These are phyloP conservation scores for Aspergillus unguis DNA, from an alignment of 2,329 filamentous ascomycete genomes.

Conservation along the genomic window DNA sequence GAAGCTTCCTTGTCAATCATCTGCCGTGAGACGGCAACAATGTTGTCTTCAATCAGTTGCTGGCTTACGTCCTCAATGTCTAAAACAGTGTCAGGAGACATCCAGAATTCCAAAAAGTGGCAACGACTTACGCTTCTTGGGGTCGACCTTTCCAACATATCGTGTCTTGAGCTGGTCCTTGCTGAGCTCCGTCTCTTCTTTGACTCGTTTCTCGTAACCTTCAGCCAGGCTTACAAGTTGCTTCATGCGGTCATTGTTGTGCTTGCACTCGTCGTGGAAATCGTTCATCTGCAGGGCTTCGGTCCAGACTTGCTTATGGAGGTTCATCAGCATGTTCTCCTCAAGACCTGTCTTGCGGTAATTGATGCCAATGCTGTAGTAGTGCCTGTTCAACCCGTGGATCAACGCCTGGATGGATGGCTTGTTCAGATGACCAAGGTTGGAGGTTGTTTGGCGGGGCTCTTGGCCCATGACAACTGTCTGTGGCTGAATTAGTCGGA, in stretches of 20 bases:
- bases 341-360: slow-evolving; percentile 96
- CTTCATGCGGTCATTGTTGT: slow-evolving; percentile 85
- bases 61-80: slow-evolving; percentile 94
- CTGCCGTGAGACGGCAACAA: slow-evolving; percentile 94
- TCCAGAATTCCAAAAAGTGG: not conserved
- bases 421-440: slow-evolving; percentile 97
- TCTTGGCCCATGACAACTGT: slow-evolving; percentile 97
- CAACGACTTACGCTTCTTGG: slow-evolving; percentile 75
- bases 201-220: slow-evolving; percentile 97
- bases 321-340: slow-evolving; percentile 99
- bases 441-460: slow-evolving; percentile 94
- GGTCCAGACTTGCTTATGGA: slow-evolving; percentile 99
- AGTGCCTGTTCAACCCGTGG: slow-evolving; percentile 95
- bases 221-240: slow-evolving; percentile 85
- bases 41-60: slow-evolving; percentile 98
- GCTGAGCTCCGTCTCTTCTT: slow-evolving; percentile 95
- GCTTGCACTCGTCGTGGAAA: slow-evolving; percentile 77
- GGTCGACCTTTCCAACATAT: slow-evolving; percentile 98
- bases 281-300: slow-evolving; percentile 96
- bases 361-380: slow-evolving; percentile 98
- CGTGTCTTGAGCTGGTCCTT: slow-evolving; percentile 98
- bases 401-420: slow-evolving; percentile 99
- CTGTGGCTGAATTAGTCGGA: slow-evolving; percentile 97
- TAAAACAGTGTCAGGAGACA: slow-evolving; percentile 28
- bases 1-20: slow-evolving; percentile 99